Conservation (phyloP, 2,329 filamentous ascomycete species). For the Stagonosporopsis vannaccii region DNA sequence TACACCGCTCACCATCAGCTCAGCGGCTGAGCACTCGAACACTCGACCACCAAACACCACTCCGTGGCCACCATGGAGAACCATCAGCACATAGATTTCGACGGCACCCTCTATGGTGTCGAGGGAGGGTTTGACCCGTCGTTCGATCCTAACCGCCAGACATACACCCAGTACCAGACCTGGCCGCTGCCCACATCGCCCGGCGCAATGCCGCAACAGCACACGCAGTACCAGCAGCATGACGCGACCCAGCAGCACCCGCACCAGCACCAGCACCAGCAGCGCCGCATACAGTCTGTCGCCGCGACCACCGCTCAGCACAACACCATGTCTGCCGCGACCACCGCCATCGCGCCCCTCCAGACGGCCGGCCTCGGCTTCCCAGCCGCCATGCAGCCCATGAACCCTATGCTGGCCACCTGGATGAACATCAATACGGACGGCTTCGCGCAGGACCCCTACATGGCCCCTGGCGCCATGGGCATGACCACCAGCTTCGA, state of each 20-base stretch:
- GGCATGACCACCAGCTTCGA: slow-evolving; percentile 49
- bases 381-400: slow-evolving; percentile 42
- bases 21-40: slow-evolving; percentile 42
- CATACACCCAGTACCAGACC: slow-evolving; percentile 42
- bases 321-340: slow-evolving; percentile 29
- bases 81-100: slow-evolving; percentile 47
- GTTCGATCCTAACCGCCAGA: slow-evolving; percentile 47
- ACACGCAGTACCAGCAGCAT: slow-evolving; percentile 21
- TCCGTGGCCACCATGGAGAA: slow-evolving; percentile 52
- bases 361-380: slow-evolving; percentile 44
- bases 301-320: slow-evolving; percentile 35
- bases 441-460: slow-evolving; percentile 40
- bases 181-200: slow-evolving; percentile 51
- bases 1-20: slow-evolving; percentile 43
- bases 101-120: slow-evolving; percentile 44
- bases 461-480: slow-evolving; percentile 31
- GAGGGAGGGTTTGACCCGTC: slow-evolving; percentile 50
- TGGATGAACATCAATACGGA: slow-evolving; percentile 55
- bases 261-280: slow-evolving; percentile 33
- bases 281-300: slow-evolving; percentile 39
- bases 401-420: slow-evolving; percentile 48
- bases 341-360: slow-evolving; percentile 44
- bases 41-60: slow-evolving; percentile 32
- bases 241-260: slow-evolving; percentile 2
- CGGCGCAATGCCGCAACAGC: slow-evolving; percentile 41